phyloP scores from a whole-genome alignment of 257 asterid species.

The Nemophila menziesii region DNA sequence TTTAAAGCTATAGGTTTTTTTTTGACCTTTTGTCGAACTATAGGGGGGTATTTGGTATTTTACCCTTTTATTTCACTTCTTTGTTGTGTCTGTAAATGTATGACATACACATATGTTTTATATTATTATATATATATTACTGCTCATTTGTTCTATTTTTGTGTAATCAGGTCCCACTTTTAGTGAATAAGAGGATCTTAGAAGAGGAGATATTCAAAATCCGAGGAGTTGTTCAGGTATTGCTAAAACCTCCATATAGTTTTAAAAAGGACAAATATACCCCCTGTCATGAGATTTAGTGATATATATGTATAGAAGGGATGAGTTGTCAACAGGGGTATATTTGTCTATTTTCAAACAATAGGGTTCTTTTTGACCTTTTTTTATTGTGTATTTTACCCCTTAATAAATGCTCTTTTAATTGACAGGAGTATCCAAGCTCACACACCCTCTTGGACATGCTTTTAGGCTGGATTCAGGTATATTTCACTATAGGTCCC shows the following conservation, averaged over 20 bases:
- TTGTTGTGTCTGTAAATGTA: no score
- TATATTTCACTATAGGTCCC: no score
- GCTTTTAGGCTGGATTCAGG: constrained; percentile 94
- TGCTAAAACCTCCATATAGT: constrained; percentile 18
- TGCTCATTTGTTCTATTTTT: constrained; percentile 13
- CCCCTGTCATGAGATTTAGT: no score
- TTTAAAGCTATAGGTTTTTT: neutral
- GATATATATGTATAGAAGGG: no score
- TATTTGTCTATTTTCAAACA: no score
- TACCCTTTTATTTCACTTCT: no score
- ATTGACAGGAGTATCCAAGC: constrained; percentile 45
- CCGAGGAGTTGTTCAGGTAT: constrained; percentile 56
- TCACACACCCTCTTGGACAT: constrained; percentile 43
- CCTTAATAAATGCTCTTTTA: neutral
- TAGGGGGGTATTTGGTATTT: no score
- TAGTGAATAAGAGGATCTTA: constrained; percentile 48
- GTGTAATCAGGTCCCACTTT: constrained; percentile 72
- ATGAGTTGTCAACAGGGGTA: no score
- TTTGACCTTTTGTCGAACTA: no score
- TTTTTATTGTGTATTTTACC: neutral
- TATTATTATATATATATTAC: constrained; percentile 7
- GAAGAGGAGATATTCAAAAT: constrained; percentile 62
- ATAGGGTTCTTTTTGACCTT: neutral
- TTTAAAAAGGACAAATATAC: no score
- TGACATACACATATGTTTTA: no score